phyloP scores from a whole-genome alignment of 2,329 filamentous ascomycete genomes.

The Ophiosphaerella korrae region DNA sequence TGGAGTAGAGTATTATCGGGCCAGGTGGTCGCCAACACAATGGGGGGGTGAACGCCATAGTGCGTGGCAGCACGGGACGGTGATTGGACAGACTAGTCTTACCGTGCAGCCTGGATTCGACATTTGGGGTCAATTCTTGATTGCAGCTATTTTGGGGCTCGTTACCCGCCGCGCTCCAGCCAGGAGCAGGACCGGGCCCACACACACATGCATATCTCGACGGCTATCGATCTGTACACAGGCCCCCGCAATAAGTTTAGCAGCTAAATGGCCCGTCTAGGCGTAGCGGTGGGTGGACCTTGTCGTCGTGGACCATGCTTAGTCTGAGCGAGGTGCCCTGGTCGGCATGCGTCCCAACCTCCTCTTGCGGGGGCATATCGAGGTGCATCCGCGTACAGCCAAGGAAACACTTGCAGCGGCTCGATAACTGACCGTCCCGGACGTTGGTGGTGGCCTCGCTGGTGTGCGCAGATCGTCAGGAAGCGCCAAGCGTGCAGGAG shows the following conservation, averaged over 20 bases:
- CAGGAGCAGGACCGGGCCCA: constrained; percentile 23
- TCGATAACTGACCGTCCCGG: constrained; percentile 48
- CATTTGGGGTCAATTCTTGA: constrained; percentile 45
- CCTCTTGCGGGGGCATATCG: constrained; percentile 31
- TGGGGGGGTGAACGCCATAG: constrained; percentile 33
- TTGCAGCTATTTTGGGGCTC: constrained; percentile 46
- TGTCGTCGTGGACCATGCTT: constrained; percentile 21
- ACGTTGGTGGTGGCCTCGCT: constrained; percentile 43
- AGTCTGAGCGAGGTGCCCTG: constrained; percentile 29
- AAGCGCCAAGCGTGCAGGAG: constrained; percentile 35
- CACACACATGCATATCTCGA: constrained; percentile 25
- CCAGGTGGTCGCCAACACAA: constrained; percentile 38
- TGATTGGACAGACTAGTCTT: constrained; percentile 39
- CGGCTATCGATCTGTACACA: constrained; percentile 34
- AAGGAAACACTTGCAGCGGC: constrained; percentile 46
- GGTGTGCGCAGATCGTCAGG: constrained; percentile 40
- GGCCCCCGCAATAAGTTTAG: constrained; percentile 39
- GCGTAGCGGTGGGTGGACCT: constrained; percentile 22
- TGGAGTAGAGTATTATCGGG: constrained; percentile 42
- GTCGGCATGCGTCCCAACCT: constrained; percentile 29
- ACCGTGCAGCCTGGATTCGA: constrained; percentile 34
- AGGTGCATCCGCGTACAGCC: constrained; percentile 32
- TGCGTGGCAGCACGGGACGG: constrained; percentile 15
- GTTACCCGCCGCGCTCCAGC: constrained; percentile 43
- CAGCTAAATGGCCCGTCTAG: constrained; percentile 37